These are phyloP conservation scores for Fistulina hepatica DNA, from an alignment of 1,284 basidiomycete species.

Conservation along the genomic window DNA sequence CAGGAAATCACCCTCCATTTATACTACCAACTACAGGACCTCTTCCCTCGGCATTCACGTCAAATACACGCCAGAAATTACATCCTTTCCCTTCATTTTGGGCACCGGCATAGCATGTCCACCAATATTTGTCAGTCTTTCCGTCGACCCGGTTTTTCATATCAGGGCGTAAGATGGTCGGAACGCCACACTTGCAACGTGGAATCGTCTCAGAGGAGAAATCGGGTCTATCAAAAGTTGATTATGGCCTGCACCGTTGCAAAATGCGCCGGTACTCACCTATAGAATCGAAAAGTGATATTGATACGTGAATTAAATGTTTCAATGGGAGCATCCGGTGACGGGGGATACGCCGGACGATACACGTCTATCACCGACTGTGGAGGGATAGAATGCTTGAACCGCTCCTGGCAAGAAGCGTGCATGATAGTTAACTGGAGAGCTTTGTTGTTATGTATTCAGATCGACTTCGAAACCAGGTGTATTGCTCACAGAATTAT, in stretches of 20 bases:
- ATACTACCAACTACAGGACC: constrained; percentile 35
- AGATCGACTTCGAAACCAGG: not conserved
- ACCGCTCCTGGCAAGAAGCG: constrained; percentile 80
- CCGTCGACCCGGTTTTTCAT: constrained; percentile 56
- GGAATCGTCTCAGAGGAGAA: constrained; percentile 36
- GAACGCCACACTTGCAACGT: constrained; percentile 71
- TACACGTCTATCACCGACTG: constrained; percentile 70
- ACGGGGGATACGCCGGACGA: constrained; percentile 48
- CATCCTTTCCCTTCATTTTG: constrained; percentile 83
- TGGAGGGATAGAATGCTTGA: constrained; percentile 75
- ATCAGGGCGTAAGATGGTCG: constrained; percentile 67
- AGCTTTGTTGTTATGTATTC: constrained; percentile 1
- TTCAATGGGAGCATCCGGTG: constrained; percentile 24
- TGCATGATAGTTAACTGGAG: constrained; percentile 84
- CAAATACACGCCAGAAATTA: constrained; percentile 70
- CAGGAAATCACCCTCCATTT: no score
- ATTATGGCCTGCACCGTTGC: not conserved
- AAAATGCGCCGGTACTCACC: no score
- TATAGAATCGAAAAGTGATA: constrained; percentile 80
- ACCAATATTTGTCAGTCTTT: constrained; percentile 62
- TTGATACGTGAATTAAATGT: constrained; percentile 72
- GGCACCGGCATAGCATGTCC: constrained; percentile 75
- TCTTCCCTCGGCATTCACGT: constrained; percentile 65
- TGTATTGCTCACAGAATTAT: constrained; percentile 60
- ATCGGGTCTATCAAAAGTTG: not conserved